phyloP scores from a whole-genome alignment of 108 stramenopile species.

The Heterococcus sp. region DNA sequence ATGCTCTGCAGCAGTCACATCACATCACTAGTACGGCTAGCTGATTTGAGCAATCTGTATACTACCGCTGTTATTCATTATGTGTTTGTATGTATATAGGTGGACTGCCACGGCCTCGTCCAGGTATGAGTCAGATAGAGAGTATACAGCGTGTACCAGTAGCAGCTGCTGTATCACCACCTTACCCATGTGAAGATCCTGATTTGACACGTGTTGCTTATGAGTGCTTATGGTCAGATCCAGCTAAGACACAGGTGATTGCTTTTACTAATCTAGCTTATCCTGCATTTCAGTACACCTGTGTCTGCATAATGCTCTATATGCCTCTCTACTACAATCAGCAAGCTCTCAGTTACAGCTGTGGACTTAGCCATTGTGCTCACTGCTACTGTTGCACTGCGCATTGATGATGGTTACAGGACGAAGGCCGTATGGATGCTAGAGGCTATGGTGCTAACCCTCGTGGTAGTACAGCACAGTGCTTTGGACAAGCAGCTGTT shows the following conservation, averaged over 20 bases:
- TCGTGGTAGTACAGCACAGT: slow-evolving; percentile 89
- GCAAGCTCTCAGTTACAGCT: too few species aligned
- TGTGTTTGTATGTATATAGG: slow-evolving; percentile 19
- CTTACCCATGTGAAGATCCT: slow-evolving; percentile 82
- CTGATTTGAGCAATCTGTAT: not conserved
- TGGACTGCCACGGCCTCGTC: slow-evolving; percentile 78
- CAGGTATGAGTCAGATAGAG: slow-evolving; percentile 62
- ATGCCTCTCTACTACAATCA: too few species aligned
- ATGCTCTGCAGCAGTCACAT: not conserved
- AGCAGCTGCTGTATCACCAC: slow-evolving; percentile 88
- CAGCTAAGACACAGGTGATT: slow-evolving; percentile 81
- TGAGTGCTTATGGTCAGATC: slow-evolving; percentile 94
- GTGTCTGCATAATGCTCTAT: too few species aligned
- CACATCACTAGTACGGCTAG: not conserved
- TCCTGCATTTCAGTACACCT: too few species aligned
- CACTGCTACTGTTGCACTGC: too few species aligned
- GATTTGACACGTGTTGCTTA: slow-evolving; percentile 79
- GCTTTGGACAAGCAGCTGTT: slow-evolving; percentile 92
- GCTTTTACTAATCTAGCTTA: too few species aligned
- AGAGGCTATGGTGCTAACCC: slow-evolving; percentile 56
- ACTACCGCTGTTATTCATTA: not conserved
- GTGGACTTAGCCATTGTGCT: too few species aligned
- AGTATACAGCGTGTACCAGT: slow-evolving; percentile 79
- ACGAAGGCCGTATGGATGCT: too few species aligned
- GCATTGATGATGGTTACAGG: too few species aligned